Conservation (phyloP, 1,284 basidiomycete genomes). For the Chondrostereum purpureum region DNA sequence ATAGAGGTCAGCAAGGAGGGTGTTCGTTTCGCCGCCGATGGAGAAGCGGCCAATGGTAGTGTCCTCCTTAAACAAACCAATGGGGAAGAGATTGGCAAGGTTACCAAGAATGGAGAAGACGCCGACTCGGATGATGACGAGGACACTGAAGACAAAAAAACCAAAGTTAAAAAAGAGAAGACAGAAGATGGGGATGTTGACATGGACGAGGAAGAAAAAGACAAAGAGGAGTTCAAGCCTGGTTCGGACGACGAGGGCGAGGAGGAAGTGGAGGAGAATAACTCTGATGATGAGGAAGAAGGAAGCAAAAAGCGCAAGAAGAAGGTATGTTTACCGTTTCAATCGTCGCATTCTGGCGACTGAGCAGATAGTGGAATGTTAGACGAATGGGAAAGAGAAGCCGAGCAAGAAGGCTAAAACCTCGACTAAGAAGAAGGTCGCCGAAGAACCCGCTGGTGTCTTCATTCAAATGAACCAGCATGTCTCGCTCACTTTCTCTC, state of each 20-base stretch:
- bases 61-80: constrained; percentile 71
- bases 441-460: constrained; percentile 52
- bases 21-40: constrained; percentile 89
- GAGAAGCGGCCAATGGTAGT: constrained; percentile 90
- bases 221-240: constrained; percentile 38
- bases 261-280: constrained; percentile 45
- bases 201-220: constrained; percentile 47
- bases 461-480: constrained; percentile 85
- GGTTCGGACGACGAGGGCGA: constrained; percentile 39
- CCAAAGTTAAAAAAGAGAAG: constrained; percentile 41
- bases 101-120: constrained; percentile 35
- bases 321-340: constrained; percentile 41
- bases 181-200: constrained; percentile 39
- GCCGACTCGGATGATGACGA: constrained; percentile 40
- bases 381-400: constrained; percentile 21
- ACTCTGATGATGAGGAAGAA: constrained; percentile 47
- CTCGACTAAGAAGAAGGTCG: constrained; percentile 46
- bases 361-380: background rate
- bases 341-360: background rate
- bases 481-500: constrained; percentile 90
- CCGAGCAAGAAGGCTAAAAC: constrained; percentile 40
- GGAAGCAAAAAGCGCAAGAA: constrained; percentile 66
- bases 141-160: constrained; percentile 30
- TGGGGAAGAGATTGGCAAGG: constrained; percentile 38
- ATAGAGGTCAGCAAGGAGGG: constrained; percentile 98